These are phyloP conservation scores for Tilletia caries DNA, from an alignment of 1,284 basidiomycete species.

Conservation along the genomic window DNA sequence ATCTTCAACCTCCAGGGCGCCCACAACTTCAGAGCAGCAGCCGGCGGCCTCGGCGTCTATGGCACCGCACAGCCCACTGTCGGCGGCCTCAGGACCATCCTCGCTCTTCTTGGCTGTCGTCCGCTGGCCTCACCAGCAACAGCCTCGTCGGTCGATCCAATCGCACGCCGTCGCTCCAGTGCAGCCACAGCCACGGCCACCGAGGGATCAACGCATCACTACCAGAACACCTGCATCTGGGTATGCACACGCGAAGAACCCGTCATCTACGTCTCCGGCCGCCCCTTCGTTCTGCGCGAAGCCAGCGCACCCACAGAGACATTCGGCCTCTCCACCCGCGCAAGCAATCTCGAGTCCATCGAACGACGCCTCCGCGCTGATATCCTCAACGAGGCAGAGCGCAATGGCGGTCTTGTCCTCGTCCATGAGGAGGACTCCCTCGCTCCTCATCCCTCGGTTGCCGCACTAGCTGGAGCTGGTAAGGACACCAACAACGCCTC, in stretches of 20 bases:
- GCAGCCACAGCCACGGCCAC: not conserved
- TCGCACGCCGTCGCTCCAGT: not conserved
- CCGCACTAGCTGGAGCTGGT: no score
- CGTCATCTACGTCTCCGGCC: slow-evolving; percentile 88
- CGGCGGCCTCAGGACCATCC: slow-evolving; percentile 83
- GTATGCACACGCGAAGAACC: slow-evolving; percentile 70
- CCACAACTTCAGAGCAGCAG: slow-evolving; percentile 80
- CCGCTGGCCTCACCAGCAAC: not conserved
- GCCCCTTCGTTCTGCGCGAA: slow-evolving; percentile 94
- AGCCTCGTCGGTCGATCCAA: not conserved
- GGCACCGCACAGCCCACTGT: slow-evolving; percentile 81
- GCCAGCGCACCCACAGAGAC: slow-evolving; percentile 77
- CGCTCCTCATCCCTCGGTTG: slow-evolving; percentile 5
- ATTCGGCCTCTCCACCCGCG: slow-evolving; percentile 80
- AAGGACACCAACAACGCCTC: no score
- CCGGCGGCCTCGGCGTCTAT: slow-evolving; percentile 56
- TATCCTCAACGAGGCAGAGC: slow-evolving; percentile 81
- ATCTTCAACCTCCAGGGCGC: slow-evolving; percentile 76
- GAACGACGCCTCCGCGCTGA: slow-evolving; percentile 81
- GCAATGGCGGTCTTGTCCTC: slow-evolving; percentile 83
- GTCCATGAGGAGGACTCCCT: slow-evolving; percentile 80
- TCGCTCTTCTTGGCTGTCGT: slow-evolving; percentile 69
- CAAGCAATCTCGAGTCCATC: slow-evolving; percentile 91
- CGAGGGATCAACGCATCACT: slow-evolving; percentile 7
- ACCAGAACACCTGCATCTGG: slow-evolving; percentile 66